Percentiles rank a stretch among this genome's conserved stretches.
phyloP scores from a whole-genome alignment of 2,329 filamentous ascomycete genomes.

The Fusarium temperatum region DNA sequence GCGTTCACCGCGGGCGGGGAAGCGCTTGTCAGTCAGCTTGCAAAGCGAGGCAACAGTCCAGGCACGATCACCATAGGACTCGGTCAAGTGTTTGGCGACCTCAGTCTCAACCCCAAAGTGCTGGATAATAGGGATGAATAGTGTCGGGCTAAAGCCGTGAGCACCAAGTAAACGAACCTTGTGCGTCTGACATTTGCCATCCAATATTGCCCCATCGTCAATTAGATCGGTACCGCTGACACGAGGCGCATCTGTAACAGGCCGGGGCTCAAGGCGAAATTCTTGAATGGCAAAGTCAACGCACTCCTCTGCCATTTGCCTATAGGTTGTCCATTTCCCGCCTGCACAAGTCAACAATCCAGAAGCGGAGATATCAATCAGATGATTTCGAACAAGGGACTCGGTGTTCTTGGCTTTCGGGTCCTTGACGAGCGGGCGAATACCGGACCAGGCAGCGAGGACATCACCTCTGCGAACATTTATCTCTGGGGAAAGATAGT shows the following conservation, averaged over 20 bases:
- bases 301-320: conserved; percentile 91
- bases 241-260: conserved; percentile 68
- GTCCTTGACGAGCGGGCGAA: conserved; percentile 82
- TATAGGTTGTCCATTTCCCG: conserved; percentile 93
- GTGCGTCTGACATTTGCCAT: conserved; percentile 83
- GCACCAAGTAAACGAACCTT: conserved; percentile 83
- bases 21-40: conserved; percentile 77
- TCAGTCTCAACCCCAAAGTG: conserved; percentile 93
- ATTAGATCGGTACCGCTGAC: conserved; percentile 75
- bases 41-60: conserved; percentile 90
- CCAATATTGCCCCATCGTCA: conserved; percentile 71
- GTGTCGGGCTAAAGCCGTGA: conserved; percentile 85
- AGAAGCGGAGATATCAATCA: conserved; percentile 80
- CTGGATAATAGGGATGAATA: conserved; percentile 95
- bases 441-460: conserved; percentile 89
- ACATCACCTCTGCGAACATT: conserved; percentile 86
- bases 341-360: conserved; percentile 87
- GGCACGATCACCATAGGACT: conserved; percentile 90
- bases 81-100: conserved; percentile 86
- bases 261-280: conserved; percentile 69
- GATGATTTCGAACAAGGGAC: conserved; percentile 83
- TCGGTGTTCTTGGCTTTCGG: conserved; percentile 84
- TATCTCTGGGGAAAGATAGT: conserved; percentile 85
- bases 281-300: conserved; percentile 80
- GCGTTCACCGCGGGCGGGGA: conserved; percentile 83